Evolutionary conservation across 2,329 filamentous ascomycete species (phyloP), one percentile per base, ranked within the genome.

Genomic region (Talaromyces sp.): DNA sequence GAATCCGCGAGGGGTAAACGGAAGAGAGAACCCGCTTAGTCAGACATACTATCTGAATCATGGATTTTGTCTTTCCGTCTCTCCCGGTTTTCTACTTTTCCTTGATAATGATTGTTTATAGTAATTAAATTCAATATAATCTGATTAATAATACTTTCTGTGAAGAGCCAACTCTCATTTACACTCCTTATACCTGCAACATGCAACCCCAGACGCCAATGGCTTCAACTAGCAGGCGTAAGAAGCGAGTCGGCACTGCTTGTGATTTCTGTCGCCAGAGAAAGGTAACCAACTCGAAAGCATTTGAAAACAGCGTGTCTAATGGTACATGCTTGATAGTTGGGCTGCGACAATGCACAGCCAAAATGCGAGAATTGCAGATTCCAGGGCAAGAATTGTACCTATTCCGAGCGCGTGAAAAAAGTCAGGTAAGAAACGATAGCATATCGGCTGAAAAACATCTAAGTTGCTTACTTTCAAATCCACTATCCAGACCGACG

Each of bases 291-390:
- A 11, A 14, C 21, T 27, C 11, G 9, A 9, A 6, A 26, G 0
- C 32, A 27, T 3, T 9, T n/a, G 5, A 27, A 31, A 29, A 52
- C 8, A 27, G 19, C 14, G 14, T 51, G 14, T 17, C 13, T 26
- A 14, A 52, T 27, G 9, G 13, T 17, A 14, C n/a, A 41, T 41
- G 6, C 14, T 41, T 7, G 29, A 8, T 62, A 83, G 80, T 77
- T 83, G 69, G 81, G 80, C 64, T 83, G 81, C 66, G 80, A 79
- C 60, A 74, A 75, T 24, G 77, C 78, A 53, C 69, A 73, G 56
- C 80, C 80, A 3, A 68, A 67, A 31, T 82, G 80, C 62, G 72
- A 73, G 32, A 81, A 80, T 64, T 82, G 80, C 66, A 71, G 73
- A 59, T 75, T 73, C 1, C 79, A 82, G 62, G 76, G 73, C 7